Evolutionary conservation across 2,329 filamentous ascomycete genomes (phyloP).

Genomic region (Venturia carpophila): DNA sequence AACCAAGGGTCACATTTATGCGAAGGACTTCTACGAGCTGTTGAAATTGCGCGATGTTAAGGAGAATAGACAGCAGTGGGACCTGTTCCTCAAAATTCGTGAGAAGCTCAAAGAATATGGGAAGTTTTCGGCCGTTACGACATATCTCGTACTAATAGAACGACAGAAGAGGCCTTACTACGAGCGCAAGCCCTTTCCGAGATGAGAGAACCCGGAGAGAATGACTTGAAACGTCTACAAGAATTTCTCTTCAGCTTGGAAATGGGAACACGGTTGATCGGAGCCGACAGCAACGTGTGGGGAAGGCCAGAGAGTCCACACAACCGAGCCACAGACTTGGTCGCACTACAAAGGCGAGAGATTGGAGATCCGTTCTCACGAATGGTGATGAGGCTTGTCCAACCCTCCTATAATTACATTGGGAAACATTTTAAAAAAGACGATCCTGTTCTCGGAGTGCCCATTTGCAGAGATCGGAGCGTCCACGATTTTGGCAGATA

Average conservation of each 20-base stretch:
- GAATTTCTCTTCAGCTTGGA: not conserved
- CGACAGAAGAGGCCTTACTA: not conserved
- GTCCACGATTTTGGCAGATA: not conserved
- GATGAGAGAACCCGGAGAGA: not conserved
- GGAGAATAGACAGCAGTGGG: not conserved
- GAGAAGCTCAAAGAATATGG: slow-evolving; percentile 4
- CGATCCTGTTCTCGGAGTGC: not conserved
- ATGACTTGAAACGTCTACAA: not conserved
- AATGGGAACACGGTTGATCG: not conserved
- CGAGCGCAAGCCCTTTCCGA: not conserved
- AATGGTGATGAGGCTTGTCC: not conserved
- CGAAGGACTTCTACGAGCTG: not conserved
- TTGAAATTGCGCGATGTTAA: not conserved
- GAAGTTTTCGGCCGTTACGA: not conserved
- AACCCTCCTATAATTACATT: not conserved
- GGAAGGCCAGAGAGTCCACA: not conserved
- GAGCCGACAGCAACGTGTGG: not conserved
- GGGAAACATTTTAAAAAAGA: not conserved
- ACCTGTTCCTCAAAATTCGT: not conserved
- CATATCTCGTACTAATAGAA: not conserved
- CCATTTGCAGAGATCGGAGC: not conserved
- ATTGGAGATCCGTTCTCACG: slow-evolving; percentile 6
- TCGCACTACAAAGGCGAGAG: not conserved
- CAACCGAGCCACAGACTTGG: not conserved
- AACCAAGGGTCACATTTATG: not conserved